Evolutionary conservation across 352 stramenopile genomes (phyloP), one percentile per base, ranked within the genome.

Genomic region (Phytophthora pisi): DNA sequence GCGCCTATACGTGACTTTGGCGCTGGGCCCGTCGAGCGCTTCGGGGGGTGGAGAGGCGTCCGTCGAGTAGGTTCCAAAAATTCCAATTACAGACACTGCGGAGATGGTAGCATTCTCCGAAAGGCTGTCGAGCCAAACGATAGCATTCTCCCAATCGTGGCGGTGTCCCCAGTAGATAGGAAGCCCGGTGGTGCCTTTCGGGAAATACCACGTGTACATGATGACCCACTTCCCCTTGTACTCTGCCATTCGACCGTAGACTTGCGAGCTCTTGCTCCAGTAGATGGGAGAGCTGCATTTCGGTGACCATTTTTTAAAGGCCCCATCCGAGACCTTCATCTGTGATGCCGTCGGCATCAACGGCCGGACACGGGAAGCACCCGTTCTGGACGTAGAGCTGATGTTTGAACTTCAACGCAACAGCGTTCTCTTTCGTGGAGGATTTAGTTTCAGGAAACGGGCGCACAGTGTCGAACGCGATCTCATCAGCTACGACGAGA

Each of bases 111-210:
- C 38, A 30, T 51, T 45, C 11, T 61, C 26, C 9, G 38, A 61
- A 0, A 52, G 38, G 11, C 43, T 43, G 53, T 74, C 65, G 58
- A 77, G 61, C 73, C 73, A 81, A 7, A 81, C 57, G 15, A 81
- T 68, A 40, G 72, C 54, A 49, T 81, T 64, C 51, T 78, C 69
- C 69, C 69, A 81, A 28, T 75, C 65, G 52, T 81, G 73, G 40
- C 73, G 73, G 45, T 75, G 65, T 7, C 73, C 73, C 38, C 60
- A 53, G 62, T 61, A 68, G 15, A 43, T 11, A 4, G 54, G 40
- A 30, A 57, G 63, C 56, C 60, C 34, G 16, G 13, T 49, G 11
- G 15, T 28, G 16, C 52, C 54, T 23, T n/a, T 61, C 23, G 54
- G 54, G 15, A 61, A 52, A 28, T 59, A 59, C 20, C 52, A 57